These are phyloP conservation scores for Jatropha multifida DNA, from an alignment of 441 rosid species.

Conservation along the genomic window DNA sequence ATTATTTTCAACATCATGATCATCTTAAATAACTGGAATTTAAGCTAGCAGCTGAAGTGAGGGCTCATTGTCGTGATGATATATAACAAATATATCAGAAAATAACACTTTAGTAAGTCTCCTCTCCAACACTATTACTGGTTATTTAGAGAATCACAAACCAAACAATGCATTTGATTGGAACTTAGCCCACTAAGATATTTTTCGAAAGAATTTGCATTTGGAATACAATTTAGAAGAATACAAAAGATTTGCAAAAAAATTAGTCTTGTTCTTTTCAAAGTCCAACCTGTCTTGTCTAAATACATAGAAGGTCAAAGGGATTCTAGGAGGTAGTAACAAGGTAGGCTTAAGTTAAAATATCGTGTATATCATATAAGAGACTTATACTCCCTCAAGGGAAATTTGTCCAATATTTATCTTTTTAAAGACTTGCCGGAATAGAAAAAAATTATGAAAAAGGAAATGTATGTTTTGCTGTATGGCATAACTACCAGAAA, in stretches of 20 bases:
- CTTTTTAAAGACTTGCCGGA: not conserved
- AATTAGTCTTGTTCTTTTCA: not conserved
- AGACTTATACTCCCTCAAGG: not conserved
- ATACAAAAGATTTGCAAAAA: not conserved
- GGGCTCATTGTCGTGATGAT: not conserved
- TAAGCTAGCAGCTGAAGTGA: not conserved
- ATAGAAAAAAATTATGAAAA: not conserved
- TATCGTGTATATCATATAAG: no score
- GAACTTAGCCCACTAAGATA: not conserved
- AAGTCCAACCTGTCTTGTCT: not conserved
- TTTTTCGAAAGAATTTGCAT: not conserved
- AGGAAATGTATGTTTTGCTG: not conserved
- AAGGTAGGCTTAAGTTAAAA: not conserved
- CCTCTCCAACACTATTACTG: not conserved
- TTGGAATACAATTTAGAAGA: not conserved
- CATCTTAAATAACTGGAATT: not conserved
- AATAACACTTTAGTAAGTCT: not conserved
- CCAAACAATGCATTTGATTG: not conserved
- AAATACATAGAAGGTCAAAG: not conserved
- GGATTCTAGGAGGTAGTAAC: not conserved
- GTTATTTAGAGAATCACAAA: not conserved
- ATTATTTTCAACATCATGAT: not conserved
- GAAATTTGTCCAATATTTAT: slow-evolving; percentile 3
- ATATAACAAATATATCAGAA: not conserved
- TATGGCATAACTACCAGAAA: not conserved